Percentiles rank a stretch among this genome's conserved stretches.
Evolutionary conservation across 176 grass and related monocot genomes (phyloP).

Genomic region (Eragrostis nindensis): DNA sequence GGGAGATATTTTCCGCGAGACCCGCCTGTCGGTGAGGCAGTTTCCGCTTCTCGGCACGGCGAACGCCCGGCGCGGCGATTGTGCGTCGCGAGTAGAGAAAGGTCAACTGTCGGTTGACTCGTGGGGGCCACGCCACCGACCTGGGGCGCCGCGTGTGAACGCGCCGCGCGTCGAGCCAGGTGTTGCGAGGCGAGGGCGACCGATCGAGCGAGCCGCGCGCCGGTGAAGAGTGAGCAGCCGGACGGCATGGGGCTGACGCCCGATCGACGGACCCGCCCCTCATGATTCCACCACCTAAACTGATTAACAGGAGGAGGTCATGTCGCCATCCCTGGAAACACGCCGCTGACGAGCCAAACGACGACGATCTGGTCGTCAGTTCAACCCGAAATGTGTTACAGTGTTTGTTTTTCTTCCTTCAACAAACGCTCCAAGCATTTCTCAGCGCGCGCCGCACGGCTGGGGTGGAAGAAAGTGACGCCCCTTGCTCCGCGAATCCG

Average conservation of each 20-base stretch:
- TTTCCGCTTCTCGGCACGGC: background rate
- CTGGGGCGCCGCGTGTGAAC: background rate
- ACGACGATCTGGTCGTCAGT: background rate
- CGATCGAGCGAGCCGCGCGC: background rate
- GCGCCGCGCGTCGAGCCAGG: background rate
- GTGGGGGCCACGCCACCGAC: background rate
- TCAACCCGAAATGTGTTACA: background rate
- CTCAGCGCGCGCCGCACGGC: background rate
- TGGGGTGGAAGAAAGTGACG: background rate
- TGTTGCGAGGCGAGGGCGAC: background rate
- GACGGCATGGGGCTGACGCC: background rate
- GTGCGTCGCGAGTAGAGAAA: background rate
- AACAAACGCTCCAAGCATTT: too few species aligned
- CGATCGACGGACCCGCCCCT: background rate
- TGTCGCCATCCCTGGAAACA: background rate
- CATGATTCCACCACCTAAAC: background rate
- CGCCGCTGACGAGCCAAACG: background rate
- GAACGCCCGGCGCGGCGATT: background rate
- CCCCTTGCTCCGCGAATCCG: background rate
- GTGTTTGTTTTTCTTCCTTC: too few species aligned
- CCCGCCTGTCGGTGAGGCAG: background rate
- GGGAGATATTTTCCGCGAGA: conserved; percentile 31
- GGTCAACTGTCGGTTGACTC: conserved; percentile 20
- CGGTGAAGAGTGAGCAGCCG: background rate
- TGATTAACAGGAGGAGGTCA: background rate